Conservation (phyloP, 2,329 filamentous ascomycete species). For the Colletotrichum lentis region DNA sequence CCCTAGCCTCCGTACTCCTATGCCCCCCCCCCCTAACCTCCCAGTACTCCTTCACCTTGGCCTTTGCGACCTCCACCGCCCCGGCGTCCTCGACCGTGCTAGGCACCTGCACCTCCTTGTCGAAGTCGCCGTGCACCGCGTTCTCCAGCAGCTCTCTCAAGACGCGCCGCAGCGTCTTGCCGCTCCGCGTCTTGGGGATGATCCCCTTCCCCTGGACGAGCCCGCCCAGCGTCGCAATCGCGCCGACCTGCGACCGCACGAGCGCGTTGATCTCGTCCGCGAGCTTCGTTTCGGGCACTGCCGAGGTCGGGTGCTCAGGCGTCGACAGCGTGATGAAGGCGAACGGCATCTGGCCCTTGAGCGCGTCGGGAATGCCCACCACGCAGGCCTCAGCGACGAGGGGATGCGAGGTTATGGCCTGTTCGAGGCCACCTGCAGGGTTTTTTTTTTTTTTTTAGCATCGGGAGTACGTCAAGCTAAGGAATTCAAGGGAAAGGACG, state of each 20-base stretch:
- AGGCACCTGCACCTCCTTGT: conserved; percentile 76
- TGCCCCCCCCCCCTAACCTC: conserved; percentile 55
- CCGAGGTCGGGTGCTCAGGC: conserved; percentile 59
- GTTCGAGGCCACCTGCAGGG: conserved; percentile 80
- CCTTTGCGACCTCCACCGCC: conserved; percentile 77
- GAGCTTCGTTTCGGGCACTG: conserved; percentile 57
- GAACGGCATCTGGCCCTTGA: conserved; percentile 93
- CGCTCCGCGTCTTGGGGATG: conserved; percentile 91
- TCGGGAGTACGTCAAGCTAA: not conserved
- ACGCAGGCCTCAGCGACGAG: conserved; percentile 84
- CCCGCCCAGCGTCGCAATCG: conserved; percentile 85
- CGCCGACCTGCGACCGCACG: conserved; percentile 82
- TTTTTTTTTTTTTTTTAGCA: too few relatives aligned
- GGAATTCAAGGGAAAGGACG: not conserved
- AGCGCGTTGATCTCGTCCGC: conserved; percentile 72
- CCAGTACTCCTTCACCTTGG: conserved; percentile 80
- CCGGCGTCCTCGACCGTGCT: conserved; percentile 84
- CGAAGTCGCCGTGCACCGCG: conserved; percentile 75
- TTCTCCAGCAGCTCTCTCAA: conserved; percentile 86
- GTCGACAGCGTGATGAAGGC: conserved; percentile 75
- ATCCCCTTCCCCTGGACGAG: conserved; percentile 85
- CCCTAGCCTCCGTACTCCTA: conserved; percentile 55
- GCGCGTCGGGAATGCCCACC: conserved; percentile 81
- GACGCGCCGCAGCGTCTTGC: conserved; percentile 86
- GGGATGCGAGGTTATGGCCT: conserved; percentile 85